phyloP scores from a whole-genome alignment of 805 yeast species.

The Geotrichum ghanense region DNA sequence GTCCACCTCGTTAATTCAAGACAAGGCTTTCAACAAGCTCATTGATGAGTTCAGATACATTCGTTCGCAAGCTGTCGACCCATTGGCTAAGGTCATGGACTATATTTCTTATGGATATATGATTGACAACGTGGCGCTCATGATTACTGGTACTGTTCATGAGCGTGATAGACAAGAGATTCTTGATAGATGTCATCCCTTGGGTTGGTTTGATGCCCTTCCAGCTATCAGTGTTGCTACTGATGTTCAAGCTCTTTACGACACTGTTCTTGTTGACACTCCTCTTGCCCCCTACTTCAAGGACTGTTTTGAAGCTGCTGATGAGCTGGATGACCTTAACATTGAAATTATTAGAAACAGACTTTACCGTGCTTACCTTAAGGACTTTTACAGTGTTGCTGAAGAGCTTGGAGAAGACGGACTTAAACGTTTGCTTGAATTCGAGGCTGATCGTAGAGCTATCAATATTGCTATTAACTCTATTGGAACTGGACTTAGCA shows the following conservation, averaged over 20 bases:
- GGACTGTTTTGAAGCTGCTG: conserved; percentile 69
- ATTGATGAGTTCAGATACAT: conserved; percentile 79
- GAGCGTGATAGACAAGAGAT: conserved; percentile 86
- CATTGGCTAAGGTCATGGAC: conserved; percentile 74
- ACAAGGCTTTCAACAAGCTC: conserved; percentile 59
- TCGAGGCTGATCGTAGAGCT: conserved; percentile 92
- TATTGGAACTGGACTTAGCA: conserved; percentile 66
- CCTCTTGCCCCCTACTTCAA: conserved; percentile 96
- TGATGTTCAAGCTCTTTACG: conserved; percentile 85
- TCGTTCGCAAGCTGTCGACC: conserved; percentile 72
- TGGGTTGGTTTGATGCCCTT: conserved; percentile 97
- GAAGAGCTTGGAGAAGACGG: conserved; percentile 66
- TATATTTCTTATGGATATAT: conserved; percentile 91
- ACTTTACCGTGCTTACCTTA: conserved; percentile 84
- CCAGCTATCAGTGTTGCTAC: conserved; percentile 94
- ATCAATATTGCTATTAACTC: conserved; percentile 89
- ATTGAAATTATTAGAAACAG: conserved; percentile 90
- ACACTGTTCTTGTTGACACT: conserved; percentile 87
- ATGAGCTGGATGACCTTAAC: conserved; percentile 88
- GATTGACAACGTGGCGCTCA: conserved; percentile 93
- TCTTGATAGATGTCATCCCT: conserved; percentile 83
- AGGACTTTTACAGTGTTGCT: conserved; percentile 69
- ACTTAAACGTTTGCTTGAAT: conserved; percentile 65
- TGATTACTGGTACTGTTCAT: conserved; percentile 95
- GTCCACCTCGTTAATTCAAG: conserved; percentile 79